Conservation (phyloP, 176 grass and related monocot species). For the Ensete ventricosum region DNA sequence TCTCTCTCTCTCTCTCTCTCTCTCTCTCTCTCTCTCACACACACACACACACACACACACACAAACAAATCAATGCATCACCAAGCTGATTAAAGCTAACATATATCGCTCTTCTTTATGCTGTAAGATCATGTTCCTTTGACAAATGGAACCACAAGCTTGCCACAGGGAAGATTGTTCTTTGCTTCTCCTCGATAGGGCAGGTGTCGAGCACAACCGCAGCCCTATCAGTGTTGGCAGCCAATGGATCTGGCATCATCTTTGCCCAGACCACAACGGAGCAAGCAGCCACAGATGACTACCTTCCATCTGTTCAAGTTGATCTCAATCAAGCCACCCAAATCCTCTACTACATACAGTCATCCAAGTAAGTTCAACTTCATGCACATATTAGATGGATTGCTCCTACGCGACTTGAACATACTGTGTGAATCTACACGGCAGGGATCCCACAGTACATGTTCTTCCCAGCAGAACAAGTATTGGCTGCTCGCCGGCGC, state of each 20-base stretch:
- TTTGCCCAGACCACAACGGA: slow-evolving; percentile 45
- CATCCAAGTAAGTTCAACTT: slow-evolving; percentile 22
- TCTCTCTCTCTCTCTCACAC: slow-evolving; percentile 7
- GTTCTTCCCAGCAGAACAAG: slow-evolving; percentile 38
- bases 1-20: not conserved
- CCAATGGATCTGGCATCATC: slow-evolving; percentile 57
- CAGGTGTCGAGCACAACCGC: slow-evolving; percentile 37
- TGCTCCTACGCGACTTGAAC: not conserved
- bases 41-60: not conserved
- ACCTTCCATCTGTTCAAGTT: slow-evolving; percentile 59
- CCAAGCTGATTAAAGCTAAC: not conserved
- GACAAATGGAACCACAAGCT: slow-evolving; percentile 31
- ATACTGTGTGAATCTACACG: not conserved
- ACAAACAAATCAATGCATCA: not conserved
- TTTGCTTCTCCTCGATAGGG: slow-evolving; percentile 59
- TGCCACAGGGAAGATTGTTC: slow-evolving; percentile 42
- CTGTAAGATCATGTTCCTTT: slow-evolving; percentile 40
- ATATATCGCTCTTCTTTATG: not conserved
- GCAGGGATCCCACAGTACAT: slow-evolving; percentile 32
- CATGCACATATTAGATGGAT: not conserved
- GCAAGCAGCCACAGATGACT: slow-evolving; percentile 45
- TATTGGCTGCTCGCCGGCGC: slow-evolving; percentile 47
- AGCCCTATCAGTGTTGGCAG: slow-evolving; percentile 43
- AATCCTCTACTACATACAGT: slow-evolving; percentile 73
- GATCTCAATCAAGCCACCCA: slow-evolving; percentile 58